Conservation (phyloP, 2,329 filamentous ascomycete genomes). For the Geosmithia morbida region DNA sequence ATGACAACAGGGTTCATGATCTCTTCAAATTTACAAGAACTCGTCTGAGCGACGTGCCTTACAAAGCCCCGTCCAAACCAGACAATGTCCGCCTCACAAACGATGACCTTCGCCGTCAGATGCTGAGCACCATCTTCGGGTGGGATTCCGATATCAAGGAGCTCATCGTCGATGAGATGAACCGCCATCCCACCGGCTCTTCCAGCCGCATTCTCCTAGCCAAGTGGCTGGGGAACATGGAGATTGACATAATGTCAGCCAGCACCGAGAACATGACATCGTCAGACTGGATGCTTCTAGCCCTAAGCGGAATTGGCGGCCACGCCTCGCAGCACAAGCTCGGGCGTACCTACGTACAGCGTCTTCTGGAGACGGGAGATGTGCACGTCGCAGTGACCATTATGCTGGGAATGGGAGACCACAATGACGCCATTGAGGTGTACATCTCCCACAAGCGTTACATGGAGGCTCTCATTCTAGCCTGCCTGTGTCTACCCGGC, state of each 20-base stretch:
- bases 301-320: slow-evolving; percentile 74
- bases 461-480: slow-evolving; percentile 85
- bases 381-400: slow-evolving; percentile 87
- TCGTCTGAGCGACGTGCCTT: slow-evolving; percentile 69
- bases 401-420: slow-evolving; percentile 80
- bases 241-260: slow-evolving; percentile 66
- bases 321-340: slow-evolving; percentile 72
- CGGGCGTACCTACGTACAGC: slow-evolving; percentile 79
- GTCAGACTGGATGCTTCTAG: slow-evolving; percentile 93
- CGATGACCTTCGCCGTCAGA: slow-evolving; percentile 74
- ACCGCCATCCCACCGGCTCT: slow-evolving; percentile 57
- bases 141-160: slow-evolving; percentile 79
- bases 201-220: slow-evolving; percentile 68
- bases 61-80: slow-evolving; percentile 49
- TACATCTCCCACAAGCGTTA: slow-evolving; percentile 85
- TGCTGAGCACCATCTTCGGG: slow-evolving; percentile 88
- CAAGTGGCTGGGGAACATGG: slow-evolving; percentile 84
- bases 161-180: slow-evolving; percentile 73
- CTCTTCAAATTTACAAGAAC: slow-evolving; percentile 77
- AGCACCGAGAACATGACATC: slow-evolving; percentile 80
- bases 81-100: slow-evolving; percentile 50
- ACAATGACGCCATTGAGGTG: slow-evolving; percentile 90
- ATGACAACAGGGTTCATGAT: slow-evolving; percentile 53
- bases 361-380: slow-evolving; percentile 78
- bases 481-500: slow-evolving; percentile 64